A percentile compares a stretch with the other conserved stretches of the same genome.
Evolutionary conservation across 2,329 filamentous ascomycete genomes (phyloP).

Genomic region (Stagonosporopsis chrysanthemi): DNA sequence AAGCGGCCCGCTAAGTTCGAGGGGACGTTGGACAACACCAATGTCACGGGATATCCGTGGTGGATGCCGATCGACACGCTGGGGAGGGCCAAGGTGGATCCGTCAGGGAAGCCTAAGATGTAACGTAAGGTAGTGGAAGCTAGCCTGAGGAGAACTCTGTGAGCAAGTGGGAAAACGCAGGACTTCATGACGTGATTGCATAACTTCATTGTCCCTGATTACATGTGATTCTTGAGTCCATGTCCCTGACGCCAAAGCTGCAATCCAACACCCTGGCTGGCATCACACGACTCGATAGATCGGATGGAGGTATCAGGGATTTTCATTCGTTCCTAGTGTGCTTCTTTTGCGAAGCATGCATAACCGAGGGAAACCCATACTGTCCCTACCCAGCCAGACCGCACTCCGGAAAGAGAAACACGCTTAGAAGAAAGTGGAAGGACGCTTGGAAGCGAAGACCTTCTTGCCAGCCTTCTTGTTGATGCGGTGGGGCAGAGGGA

Average conservation of each 20-base stretch:
- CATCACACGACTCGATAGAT: slow-evolving; percentile 35
- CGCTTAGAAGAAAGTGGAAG: slow-evolving; percentile 95
- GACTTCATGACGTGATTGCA: slow-evolving; percentile 19
- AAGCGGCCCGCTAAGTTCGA: slow-evolving; percentile 70
- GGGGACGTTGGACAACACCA: slow-evolving; percentile 66
- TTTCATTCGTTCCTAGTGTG: slow-evolving; percentile 55
- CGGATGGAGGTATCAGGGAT: slow-evolving; percentile 48
- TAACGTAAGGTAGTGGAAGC: slow-evolving; percentile 32
- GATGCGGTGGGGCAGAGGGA: slow-evolving; percentile 97
- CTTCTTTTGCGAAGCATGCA: slow-evolving; percentile 53
- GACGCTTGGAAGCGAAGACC: slow-evolving; percentile 91
- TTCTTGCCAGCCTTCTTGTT: slow-evolving; percentile 84
- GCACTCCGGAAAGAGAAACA: slow-evolving; percentile 51
- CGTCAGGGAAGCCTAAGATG: slow-evolving; percentile 40
- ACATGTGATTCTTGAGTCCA: slow-evolving; percentile 25
- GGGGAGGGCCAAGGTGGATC: slow-evolving; percentile 48
- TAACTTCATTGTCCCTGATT: slow-evolving; percentile 27
- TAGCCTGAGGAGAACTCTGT: neutral
- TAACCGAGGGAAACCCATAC: slow-evolving; percentile 51
- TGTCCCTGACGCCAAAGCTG: slow-evolving; percentile 23
- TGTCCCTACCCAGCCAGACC: slow-evolving; percentile 49
- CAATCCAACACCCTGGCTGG: slow-evolving; percentile 25
- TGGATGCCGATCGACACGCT: slow-evolving; percentile 65
- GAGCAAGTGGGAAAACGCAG: neutral
- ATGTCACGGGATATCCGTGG: slow-evolving; percentile 71